Conservation (phyloP, 78 protist genomes). For the Anaeramoeba ignava region DNA sequence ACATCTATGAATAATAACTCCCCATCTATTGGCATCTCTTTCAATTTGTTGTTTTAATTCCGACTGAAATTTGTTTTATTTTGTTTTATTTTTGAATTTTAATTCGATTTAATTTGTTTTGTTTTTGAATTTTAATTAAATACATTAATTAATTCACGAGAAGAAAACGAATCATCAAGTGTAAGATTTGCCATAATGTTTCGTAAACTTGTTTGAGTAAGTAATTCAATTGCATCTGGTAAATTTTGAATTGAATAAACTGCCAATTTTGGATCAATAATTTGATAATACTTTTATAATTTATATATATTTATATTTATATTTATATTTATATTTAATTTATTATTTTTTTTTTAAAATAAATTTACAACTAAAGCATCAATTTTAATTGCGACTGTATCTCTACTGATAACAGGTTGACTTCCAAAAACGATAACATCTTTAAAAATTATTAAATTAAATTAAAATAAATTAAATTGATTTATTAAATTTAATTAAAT, state of each 20-base stretch:
- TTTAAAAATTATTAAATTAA: no score
- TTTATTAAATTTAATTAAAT: no score
- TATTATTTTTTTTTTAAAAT: no score
- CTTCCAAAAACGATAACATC: constrained; percentile 1
- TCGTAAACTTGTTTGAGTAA: constrained; percentile 11
- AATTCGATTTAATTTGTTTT: no score
- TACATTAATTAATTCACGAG: constrained; percentile 18
- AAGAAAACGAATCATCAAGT: constrained; percentile 11
- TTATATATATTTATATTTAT: no score
- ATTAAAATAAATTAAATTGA: no score
- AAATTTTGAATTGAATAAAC: constrained; percentile 16
- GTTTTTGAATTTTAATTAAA: no score
- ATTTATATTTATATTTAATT: no score
- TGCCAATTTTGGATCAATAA: not conserved
- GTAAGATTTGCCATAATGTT: constrained; percentile 7
- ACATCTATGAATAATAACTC: constrained; percentile 9
- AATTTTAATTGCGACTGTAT: constrained; percentile 8
- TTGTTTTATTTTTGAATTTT: no score
- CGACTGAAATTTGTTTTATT: no score
- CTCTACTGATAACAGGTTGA: constrained; percentile 18
- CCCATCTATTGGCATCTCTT: constrained; percentile 19
- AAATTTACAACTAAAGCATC: constrained; percentile 17
- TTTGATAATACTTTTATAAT: no score
- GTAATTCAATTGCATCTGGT: constrained; percentile 23
- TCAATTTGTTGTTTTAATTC: not conserved